Percentiles rank a stretch among this genome's conserved stretches.
phyloP scores from a whole-genome alignment of 179 eudicot species.

The Spergularia azorica region DNA sequence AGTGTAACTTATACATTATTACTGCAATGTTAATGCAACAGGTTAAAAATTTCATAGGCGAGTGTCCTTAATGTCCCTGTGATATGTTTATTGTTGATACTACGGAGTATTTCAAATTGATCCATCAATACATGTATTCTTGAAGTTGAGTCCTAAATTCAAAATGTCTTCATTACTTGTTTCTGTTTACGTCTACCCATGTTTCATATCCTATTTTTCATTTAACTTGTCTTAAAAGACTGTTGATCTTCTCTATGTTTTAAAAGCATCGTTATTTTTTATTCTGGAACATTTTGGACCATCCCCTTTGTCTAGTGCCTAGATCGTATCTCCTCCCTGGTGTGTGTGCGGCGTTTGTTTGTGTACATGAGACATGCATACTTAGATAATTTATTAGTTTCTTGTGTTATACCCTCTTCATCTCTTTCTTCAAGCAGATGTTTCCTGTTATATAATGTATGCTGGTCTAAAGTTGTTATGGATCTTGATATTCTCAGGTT shows the following conservation, averaged over 20 bases:
- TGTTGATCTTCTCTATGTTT: too few relatives aligned
- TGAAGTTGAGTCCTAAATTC: background rate
- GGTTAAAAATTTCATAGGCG: background rate
- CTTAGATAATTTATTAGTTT: background rate
- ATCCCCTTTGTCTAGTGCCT: background rate
- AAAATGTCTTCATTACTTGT: background rate
- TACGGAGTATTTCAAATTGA: background rate
- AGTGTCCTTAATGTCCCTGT: background rate
- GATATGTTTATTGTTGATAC: background rate
- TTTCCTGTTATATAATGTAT: background rate
- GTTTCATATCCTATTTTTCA: too few relatives aligned
- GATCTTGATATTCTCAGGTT: conserved; percentile 55
- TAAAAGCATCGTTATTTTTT: background rate
- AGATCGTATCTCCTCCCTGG: background rate
- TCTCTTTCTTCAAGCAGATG: background rate
- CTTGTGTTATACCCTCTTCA: background rate
- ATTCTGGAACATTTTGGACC: background rate
- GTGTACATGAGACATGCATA: background rate
- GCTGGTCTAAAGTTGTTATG: conserved; percentile 13
- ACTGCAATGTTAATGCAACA: background rate
- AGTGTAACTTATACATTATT: background rate
- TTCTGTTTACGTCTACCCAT: too few relatives aligned
- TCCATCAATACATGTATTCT: background rate
- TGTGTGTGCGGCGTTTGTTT: background rate
- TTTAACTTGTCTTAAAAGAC: too few relatives aligned